Evolutionary conservation across 169 alveolate genomes (phyloP).

Genomic region (Cryptosporidium tyzzeri): DNA sequence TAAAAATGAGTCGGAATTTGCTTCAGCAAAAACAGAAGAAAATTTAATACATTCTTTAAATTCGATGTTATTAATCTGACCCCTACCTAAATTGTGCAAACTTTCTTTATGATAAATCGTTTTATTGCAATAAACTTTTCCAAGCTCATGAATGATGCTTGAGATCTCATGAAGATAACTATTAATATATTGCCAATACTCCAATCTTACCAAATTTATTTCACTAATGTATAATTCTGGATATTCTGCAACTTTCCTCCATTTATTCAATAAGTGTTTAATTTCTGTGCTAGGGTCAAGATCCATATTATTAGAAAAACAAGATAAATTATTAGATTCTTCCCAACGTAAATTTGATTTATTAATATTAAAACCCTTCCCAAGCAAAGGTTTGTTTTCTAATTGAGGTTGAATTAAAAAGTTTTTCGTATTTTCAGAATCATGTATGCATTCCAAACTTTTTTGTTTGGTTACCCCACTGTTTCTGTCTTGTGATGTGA

Average conservation of each 20-base stretch:
- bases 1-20: constrained; percentile 1
- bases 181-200: constrained; percentile 43
- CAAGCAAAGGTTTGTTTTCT: neutral
- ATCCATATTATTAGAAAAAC: neutral
- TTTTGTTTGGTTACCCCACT: neutral
- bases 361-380: neutral
- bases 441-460: neutral
- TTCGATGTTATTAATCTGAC: neutral
- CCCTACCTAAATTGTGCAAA: neutral
- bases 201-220: constrained; percentile 10
- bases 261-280: constrained; percentile 18
- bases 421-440: neutral
- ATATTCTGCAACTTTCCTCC: constrained; percentile 39
- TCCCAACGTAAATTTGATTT: constrained; percentile 8
- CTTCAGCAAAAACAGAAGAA: neutral
- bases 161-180: neutral
- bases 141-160: constrained; percentile 7
- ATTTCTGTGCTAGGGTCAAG: constrained; percentile 39
- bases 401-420: constrained; percentile 16
- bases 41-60: neutral
- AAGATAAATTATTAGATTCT: neutral
- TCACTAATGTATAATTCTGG: constrained; percentile 56
- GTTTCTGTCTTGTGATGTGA: neutral
- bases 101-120: neutral
- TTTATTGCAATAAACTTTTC: constrained; percentile 20